These are phyloP conservation scores for Collybia mongolica DNA, from an alignment of 768 basidiomycete genomes.

Conservation along the genomic window DNA sequence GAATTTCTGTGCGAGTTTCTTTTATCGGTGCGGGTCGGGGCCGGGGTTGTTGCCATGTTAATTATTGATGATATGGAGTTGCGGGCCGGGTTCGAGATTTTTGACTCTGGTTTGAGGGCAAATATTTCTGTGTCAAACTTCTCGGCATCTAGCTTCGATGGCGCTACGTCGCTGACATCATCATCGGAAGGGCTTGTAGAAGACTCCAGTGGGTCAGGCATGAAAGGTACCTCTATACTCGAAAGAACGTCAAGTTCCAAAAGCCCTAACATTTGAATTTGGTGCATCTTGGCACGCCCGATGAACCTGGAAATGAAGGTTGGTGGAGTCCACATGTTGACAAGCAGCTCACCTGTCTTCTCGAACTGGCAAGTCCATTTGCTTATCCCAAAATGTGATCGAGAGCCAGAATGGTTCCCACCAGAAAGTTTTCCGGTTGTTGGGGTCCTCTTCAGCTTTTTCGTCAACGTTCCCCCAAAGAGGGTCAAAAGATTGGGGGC, in stretches of 20 bases:
- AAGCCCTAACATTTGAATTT: conserved; percentile 92
- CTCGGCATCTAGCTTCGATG: conserved; percentile 59
- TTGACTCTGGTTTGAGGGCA: conserved; percentile 40
- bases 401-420: conserved; percentile 91
- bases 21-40: conserved; percentile 39
- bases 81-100: conserved; percentile 26
- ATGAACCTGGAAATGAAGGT: conserved; percentile 61
- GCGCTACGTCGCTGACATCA: conserved; percentile 30
- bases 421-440: conserved; percentile 65
- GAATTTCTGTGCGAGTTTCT: conserved; percentile 52
- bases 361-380: conserved; percentile 82
- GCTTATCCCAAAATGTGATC: conserved; percentile 83
- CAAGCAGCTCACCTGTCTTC: conserved; percentile 57
- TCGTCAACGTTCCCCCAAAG: conserved; percentile 73
- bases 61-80: conserved; percentile 40
- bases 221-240: conserved; percentile 83
- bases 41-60: conserved; percentile 31
- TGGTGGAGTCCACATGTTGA: neutral
- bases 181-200: conserved; percentile 32
- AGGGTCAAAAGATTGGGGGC: conserved; percentile 57
- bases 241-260: conserved; percentile 90
- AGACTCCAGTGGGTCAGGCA: conserved; percentile 44
- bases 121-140: conserved; percentile 76
- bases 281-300: conserved; percentile 94
- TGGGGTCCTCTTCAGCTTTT: conserved; percentile 21